phyloP scores from a whole-genome alignment of 2,329 filamentous ascomycete genomes.

The Xylaria hypoxylon region DNA sequence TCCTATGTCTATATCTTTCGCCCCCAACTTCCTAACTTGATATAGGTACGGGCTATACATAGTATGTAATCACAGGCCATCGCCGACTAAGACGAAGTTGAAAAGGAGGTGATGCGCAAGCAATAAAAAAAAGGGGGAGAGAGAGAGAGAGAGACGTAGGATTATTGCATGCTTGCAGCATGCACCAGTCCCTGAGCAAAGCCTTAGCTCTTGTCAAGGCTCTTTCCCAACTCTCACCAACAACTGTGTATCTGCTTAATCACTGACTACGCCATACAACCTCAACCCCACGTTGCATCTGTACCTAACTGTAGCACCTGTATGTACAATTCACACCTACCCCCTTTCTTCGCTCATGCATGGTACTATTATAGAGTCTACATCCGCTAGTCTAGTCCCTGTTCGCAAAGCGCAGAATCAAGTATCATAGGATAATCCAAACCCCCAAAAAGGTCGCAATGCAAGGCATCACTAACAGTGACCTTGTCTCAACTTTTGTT shows the following conservation, averaged over 20 bases:
- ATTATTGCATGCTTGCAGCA: too few relatives aligned
- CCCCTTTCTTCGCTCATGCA: constrained; percentile 30
- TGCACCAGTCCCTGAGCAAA: background rate
- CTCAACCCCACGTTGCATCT: constrained; percentile 17
- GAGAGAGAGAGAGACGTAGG: too few relatives aligned
- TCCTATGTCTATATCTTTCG: background rate
- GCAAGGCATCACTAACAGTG: constrained; percentile 11
- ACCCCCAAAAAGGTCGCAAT: background rate
- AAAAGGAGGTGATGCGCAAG: constrained; percentile 26
- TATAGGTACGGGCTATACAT: constrained; percentile 1
- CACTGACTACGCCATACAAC: constrained; percentile 21
- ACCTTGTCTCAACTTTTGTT: too few relatives aligned
- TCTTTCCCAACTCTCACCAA: background rate
- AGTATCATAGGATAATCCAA: too few relatives aligned
- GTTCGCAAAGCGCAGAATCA: constrained; percentile 18
- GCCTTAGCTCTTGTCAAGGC: background rate
- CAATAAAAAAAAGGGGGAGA: background rate
- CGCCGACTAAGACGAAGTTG: constrained; percentile 17
- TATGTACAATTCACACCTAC: constrained; percentile 13
- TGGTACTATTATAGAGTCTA: constrained; percentile 28
- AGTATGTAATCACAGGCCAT: constrained; percentile 13
- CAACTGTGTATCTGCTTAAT: background rate
- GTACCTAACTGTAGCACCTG: background rate
- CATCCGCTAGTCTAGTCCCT: background rate
- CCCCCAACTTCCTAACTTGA: constrained; percentile 35